Conservation (phyloP, 2,329 filamentous ascomycete species). For the Ceratocystis variospora region DNA sequence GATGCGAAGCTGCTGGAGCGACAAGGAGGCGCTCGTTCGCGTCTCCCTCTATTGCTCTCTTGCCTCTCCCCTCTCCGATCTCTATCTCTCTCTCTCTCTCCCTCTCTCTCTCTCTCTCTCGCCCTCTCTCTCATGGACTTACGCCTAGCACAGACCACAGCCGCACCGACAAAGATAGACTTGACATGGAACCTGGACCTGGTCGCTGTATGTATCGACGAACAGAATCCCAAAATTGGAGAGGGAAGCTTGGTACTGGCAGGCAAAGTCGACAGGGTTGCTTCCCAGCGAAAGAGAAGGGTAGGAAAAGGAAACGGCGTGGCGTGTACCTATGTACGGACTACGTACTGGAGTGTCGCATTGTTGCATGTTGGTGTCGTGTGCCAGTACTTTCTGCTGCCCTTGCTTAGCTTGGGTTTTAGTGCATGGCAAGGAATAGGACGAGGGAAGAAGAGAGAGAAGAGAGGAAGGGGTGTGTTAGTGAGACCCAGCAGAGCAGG, state of each 20-base stretch:
- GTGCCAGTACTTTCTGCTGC: neutral
- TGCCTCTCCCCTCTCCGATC: neutral
- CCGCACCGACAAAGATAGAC: conserved; percentile 9
- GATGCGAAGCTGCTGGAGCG: no score
- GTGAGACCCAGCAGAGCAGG: neutral
- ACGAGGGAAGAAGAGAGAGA: neutral
- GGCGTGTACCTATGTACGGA: neutral
- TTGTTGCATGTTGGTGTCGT: neutral
- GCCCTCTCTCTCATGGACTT: neutral
- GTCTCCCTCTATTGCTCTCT: neutral
- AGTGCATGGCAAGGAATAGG: neutral
- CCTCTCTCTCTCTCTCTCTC: neutral
- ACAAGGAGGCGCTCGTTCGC: neutral
- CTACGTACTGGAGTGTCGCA: neutral
- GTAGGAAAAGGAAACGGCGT: neutral
- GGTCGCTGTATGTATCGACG: neutral
- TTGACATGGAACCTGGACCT: conserved; percentile 7
- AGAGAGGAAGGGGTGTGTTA: neutral
- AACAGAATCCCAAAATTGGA: conserved; percentile 7
- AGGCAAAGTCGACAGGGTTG: conserved; percentile 1
- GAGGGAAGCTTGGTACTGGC: conserved; percentile 5
- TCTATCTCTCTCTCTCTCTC: neutral
- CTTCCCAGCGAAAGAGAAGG: neutral
- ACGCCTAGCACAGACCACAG: neutral
- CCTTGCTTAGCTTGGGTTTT: neutral